Percentiles rank a stretch among this genome's conserved stretches.
phyloP scores from a whole-genome alignment of 1,284 basidiomycete genomes.

The Meripilus lineatus region DNA sequence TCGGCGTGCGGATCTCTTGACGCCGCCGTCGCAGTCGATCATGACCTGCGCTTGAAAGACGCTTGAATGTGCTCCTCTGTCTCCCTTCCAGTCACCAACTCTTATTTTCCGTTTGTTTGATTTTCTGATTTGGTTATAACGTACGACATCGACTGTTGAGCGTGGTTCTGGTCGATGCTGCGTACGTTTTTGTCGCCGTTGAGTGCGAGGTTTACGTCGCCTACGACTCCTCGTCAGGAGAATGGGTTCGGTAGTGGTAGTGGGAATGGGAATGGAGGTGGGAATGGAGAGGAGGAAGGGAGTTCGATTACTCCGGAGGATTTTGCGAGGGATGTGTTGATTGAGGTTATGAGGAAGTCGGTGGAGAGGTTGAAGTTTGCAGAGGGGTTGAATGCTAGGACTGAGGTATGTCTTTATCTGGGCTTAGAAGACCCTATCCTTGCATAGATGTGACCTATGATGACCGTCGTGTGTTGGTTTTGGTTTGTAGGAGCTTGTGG shows the following conservation, averaged over 20 bases:
- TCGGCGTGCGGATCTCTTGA: too few relatives aligned
- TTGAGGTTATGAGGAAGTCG: constrained; percentile 65
- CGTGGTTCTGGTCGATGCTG: constrained; percentile 24
- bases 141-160: too few relatives aligned
- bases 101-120: too few relatives aligned
- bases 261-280: constrained; percentile 32
- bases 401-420: constrained; percentile 56
- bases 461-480: background rate
- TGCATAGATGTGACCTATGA: too few relatives aligned
- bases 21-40: too few relatives aligned
- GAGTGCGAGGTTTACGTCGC: constrained; percentile 31
- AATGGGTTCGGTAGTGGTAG: constrained; percentile 8
- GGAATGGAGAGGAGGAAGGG: too few relatives aligned
- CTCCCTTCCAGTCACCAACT: too few relatives aligned
- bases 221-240: constrained; percentile 18
- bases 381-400: constrained; percentile 37
- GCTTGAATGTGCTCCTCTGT: too few relatives aligned
- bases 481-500: constrained; percentile 46
- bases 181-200: constrained; percentile 32
- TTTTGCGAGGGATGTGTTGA: constrained; percentile 65
- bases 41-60: too few relatives aligned
- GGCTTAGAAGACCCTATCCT: too few relatives aligned
- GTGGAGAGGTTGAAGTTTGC: constrained; percentile 61
- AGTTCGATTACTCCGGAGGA: constrained; percentile 69
- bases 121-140: too few relatives aligned